Base-by-base conservation (phyloP, 345 rosid species). In the Triadica sebifera region DNA sequence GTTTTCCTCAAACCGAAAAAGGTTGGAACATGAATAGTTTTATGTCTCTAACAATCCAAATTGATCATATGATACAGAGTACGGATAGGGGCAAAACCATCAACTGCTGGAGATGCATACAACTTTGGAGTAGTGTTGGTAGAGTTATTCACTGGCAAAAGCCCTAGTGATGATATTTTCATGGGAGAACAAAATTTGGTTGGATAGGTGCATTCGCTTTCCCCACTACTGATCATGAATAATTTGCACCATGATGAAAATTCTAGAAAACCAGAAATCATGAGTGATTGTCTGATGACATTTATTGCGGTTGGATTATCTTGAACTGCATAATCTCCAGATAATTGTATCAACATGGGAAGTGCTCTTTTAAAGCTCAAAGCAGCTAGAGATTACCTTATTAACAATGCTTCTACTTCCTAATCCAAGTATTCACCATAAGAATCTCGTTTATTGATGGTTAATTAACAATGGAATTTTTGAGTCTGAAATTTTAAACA, bases 61-160 rank as follows among this genome's bases (percentile, higher is more conserved):
- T 25, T 25, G 25, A 24, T 29, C 39, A 60, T 60, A 9, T 6
- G 34, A 60, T 69, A 80, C 83, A 88, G 91, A 88, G 65, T 88
- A 84, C 71, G 88, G 91, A 20, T 81, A 16, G 88, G 90, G 38
- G 57, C 65, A 65, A 78, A 79, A 53, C 84, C 88, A n/a, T 78
- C 90, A 58, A 79, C 74, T 41, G 81, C 79, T 51, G 88, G 90
- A 69, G 92, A 88, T 70, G 85, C 79, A 20, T 86, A 83, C 76
- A 85, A 85, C 75, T 85, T 45, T 22, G 85, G 87, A 38, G 81
- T 85, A 29, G 60, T 70, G 69, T 45, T 88, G 69, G 79, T 88
- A 0, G 87, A 84, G 78, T 58, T 86, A 7, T 75, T 81, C 34
- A 86, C 85, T 6, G 85, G 86, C 5, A 84, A 80, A 62, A 80